Base-by-base conservation (phyloP, 1,139 yeast genomes). In the Tardiomyces digboiensis region DNA sequence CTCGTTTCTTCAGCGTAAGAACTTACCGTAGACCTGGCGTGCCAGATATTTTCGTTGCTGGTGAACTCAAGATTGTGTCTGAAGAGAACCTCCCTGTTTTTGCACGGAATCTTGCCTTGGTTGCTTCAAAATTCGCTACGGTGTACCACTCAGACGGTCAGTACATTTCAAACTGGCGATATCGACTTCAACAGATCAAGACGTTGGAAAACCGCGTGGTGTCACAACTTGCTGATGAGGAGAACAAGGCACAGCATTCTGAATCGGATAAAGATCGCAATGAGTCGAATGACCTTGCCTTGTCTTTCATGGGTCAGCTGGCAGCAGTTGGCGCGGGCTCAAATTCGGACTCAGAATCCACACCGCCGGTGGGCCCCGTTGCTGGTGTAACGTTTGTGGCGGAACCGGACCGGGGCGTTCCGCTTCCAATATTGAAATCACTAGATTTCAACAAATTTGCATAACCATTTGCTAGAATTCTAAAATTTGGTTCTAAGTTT, bases 21-120 rank as follows among this genome's bases (percentile, higher is more conserved):
- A 72, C 80, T 0, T 78, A 70, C 57, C 68, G 89, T 50, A 68
- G 82, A 44, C 69, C 76, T 2, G 91, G 87, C 0, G 79, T 84
- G 2, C 93, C 93, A 1, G 86, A 82, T 2, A 72, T 84, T 2
- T 79, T 84, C 58, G 81, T 93, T 1, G 80, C 89, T 0, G 76
- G 84, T 46, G 89, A 83, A 55, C 74, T 81, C 60, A 86, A 85
- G 62, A 68, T 86, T 36, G 69, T 86, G 7, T 74, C 82, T 23
- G 78, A 71, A 47, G 73, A 71, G 39, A 75, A 76, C 38, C 63
- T 87, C 41, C 74, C 94, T 0, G 64, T 67, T 5, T 80, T 81
- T 57, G 75, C 86, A 12, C 70, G 95, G 41, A 82, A 81, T 49
- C 63, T 83, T 48, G 78, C 85, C 2, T 61, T 82, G 20, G 71